Evolutionary conservation across 2,329 filamentous ascomycete genomes (phyloP), one percentile per base, ranked within the genome.

Genomic region (Aspergillus latus): DNA sequence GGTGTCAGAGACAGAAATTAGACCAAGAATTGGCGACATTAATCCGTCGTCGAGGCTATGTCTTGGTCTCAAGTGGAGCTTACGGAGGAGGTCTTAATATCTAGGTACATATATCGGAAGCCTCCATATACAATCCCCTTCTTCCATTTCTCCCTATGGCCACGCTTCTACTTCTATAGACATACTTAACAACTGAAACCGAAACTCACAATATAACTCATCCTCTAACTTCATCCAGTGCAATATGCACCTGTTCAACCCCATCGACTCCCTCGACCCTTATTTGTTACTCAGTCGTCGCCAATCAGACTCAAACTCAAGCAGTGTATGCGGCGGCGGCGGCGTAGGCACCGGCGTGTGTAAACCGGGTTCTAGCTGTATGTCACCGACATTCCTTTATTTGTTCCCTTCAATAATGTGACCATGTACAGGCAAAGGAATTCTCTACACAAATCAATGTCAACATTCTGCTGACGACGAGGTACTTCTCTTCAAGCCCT

Each of bases 381-480:
- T 34, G 10, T 36, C 21, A 21, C 21, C 21, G 21, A 21, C 21
- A 21, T 21, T 21, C 21, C 21, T 21, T 21, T 21, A 21, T 21
- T 21, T 21, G 21, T 21, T 21, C 21, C 21, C 21, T 21, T 21
- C 21, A 21, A 21, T 21, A 21, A 21, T 28, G 29, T 37, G 8
- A 32, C 16, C 29, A 59, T 21, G 21, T 21, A 21, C 21, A 21
- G 58, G 58, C 37, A 34, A 15, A 16, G 58, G 58, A 32, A 11
- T 59, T n/a, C 26, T 59, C 5, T 59, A 57, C 46, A 13, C 37
- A 21, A 37, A 49, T 9, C 58, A 59, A 55, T 59, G 58, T 26
- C 40, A 6, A 5, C 45, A 54, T 13, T 54, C 21, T 28, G 36
- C 51, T 16, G 42, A 16, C 42, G 42, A 44, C 13, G 42, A 44